Conservation (phyloP, 441 rosid genomes). For the Capsella rubella region DNA sequence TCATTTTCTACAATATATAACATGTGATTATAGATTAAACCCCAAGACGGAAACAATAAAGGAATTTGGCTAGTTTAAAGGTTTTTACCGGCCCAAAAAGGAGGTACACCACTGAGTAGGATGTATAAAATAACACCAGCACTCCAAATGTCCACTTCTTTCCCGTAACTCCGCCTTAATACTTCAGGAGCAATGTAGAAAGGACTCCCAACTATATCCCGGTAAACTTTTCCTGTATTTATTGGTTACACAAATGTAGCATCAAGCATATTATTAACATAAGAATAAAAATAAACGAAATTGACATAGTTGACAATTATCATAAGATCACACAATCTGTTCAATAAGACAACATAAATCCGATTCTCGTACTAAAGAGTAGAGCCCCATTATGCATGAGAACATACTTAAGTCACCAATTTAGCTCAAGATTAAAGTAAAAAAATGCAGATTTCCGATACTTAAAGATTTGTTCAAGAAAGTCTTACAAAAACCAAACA, state of each 20-base stretch:
- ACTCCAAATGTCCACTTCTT: slow-evolving; percentile 97
- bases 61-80: slow-evolving; percentile 1
- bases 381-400: neutral
- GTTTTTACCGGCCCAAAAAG: slow-evolving; percentile 91
- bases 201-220: slow-evolving; percentile 87
- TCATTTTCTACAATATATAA: slow-evolving; percentile 70
- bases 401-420: neutral
- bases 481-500: slow-evolving; percentile 3
- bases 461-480: neutral
- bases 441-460: neutral
- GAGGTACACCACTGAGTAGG: slow-evolving; percentile 93
- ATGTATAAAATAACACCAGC: slow-evolving; percentile 93
- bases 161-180: slow-evolving; percentile 76
- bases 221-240: slow-evolving; percentile 68
- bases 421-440: neutral
- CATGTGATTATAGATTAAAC: slow-evolving; percentile 1
- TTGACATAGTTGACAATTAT: neutral
- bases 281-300: neutral
- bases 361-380: neutral
- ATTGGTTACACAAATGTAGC: slow-evolving; percentile 24
- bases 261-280: slow-evolving; percentile 11
- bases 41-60: slow-evolving; percentile 1
- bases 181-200: slow-evolving; percentile 98
- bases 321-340: neutral
- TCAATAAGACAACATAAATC: neutral